Evolutionary conservation across 768 basidiomycete genomes (phyloP), one percentile per base, ranked within the genome.

Genomic region (Mycena metata): DNA sequence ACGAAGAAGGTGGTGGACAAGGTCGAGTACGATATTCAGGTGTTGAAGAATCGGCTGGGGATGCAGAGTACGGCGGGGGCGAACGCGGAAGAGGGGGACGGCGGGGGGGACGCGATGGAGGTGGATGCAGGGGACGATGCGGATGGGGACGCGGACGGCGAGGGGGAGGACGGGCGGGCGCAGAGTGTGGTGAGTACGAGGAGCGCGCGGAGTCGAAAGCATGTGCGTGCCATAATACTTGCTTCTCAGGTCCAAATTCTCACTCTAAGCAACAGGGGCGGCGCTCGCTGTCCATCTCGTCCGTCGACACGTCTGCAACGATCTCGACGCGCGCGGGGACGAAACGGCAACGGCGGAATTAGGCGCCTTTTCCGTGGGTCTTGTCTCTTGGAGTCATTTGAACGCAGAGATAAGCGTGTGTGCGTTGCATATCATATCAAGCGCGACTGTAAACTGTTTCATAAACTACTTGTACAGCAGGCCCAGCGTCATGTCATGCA

Each of bases 1-100:
- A 91, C 90, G 71, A 99, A 98, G 84, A 91, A 93, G 72, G 82
- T 89, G 15, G 88, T 94, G 45, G 97, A 99, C 77, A 89, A 91
- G 76, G 86, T 91, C 5, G 95, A 97, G 21, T 91, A 93, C 74
- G 97, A 99, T 72, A 90, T 96, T 39, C 81, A 90, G 65, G 86
- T 94, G 2, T 73, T 92, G 69, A 90, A 88, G 75, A 86, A 85
- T 60, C 88, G 90, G 43, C 74, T 91, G 15, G 88, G 86, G 24
- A 80, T 87, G 75, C 72, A 78, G 39, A 75, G 77, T 56, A 80
- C 80, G 60, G 76, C 72, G 58, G 30, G 30, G 30, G 78, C 78
- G 19, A 79, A 78, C 52, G 78, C 73, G 35, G 78, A 83, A 73
- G 76, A 78, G 69, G 69, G 79, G 76, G 77, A 75, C n/a, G 72